Base-by-base conservation (phyloP, 179 eudicot species). In the Vitellaria paradoxa region DNA sequence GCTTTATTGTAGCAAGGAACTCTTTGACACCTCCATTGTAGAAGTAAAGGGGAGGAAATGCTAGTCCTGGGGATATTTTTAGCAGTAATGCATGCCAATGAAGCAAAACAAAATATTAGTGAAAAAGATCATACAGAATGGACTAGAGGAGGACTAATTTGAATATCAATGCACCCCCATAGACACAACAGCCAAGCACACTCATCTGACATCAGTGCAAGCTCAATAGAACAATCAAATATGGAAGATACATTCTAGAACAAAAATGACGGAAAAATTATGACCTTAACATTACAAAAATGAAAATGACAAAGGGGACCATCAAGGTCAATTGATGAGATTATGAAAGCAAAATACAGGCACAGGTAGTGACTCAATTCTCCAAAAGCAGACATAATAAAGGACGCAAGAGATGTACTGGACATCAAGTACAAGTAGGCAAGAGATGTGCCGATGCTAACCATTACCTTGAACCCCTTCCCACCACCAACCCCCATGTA, bases 1-100 rank as follows among this genome's bases (percentile, higher is more conserved):
- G 96, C 89, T 91, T 94, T 75, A 94, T 84, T 68, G 94, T 91
- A 52, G 94, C 92, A 49, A 96, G 88, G 84, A 96, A 91, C 83
- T 96, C 98, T 77, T 81, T 85, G 42, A 96, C 97, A 82, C 99
- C 98, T 69, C 99, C 99, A 82, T 88, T 94, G 80, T 94, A 92
- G 80, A 96, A 96, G 78, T 92, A 94, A 63, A 94, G 93, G 55
- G 99, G 97, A 82, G 99, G 98, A 84, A 81, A 90, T 83, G 98
- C 97, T 68, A 96, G 92, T 56, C 99, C 98, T 96, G 96, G 56
- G 79, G 72, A 52, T 47, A 45, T 62, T 55, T 40, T 72, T 9
- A 64, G 67, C 50, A 74, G 56, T 66, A 59, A 57, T n/a, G 45
- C 20, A 46, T 37, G 37, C 47, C 52, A 30, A 10, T 67, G 40